phyloP scores from a whole-genome alignment of 768 basidiomycete species.

The Rickenella mellea region DNA sequence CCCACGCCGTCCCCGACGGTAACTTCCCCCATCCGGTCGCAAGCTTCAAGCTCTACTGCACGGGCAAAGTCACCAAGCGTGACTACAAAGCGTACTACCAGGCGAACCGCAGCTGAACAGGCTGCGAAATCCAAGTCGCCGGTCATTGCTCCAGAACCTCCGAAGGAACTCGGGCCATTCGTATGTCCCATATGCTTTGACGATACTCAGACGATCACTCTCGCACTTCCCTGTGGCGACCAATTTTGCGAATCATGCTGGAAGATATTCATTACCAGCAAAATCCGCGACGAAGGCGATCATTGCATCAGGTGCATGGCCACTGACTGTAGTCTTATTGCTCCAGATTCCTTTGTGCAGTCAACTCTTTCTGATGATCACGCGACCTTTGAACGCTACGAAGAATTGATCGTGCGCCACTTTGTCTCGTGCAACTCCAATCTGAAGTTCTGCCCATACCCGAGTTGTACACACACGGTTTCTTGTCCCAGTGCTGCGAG shows the following conservation, averaged over 20 bases:
- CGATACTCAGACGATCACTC: conserved; percentile 51
- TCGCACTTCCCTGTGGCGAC: conserved; percentile 76
- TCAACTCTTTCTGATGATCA: conserved; percentile 46
- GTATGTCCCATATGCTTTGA: conserved; percentile 93
- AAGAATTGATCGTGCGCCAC: conserved; percentile 80
- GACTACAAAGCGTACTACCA: conserved; percentile 7
- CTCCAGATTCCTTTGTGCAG: conserved; percentile 53
- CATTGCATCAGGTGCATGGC: conserved; percentile 71
- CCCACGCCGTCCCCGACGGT: conserved; percentile 18
- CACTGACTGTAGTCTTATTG: conserved; percentile 59
- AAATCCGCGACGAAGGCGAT: conserved; percentile 79
- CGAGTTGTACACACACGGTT: conserved; percentile 89
- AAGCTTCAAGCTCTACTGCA: conserved; percentile 15
- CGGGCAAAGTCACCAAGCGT: conserved; percentile 6
- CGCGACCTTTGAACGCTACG: conserved; percentile 59
- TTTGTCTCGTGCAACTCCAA: conserved; percentile 78
- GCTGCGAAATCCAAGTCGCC: conserved; percentile 9
- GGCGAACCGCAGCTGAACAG: conserved; percentile 1
- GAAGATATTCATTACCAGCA: conserved; percentile 68
- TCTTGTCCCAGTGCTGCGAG: conserved; percentile 77
- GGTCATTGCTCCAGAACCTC: conserved; percentile 16
- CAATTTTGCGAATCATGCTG: conserved; percentile 80
- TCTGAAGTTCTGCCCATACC: conserved; percentile 93
- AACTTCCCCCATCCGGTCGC: conserved; percentile 28
- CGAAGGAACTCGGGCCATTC: conserved; percentile 42